Evolutionary conservation across 257 asterid species (phyloP), one percentile per base, ranked within the genome.

Genomic region (Solanum infundibuliforme): DNA sequence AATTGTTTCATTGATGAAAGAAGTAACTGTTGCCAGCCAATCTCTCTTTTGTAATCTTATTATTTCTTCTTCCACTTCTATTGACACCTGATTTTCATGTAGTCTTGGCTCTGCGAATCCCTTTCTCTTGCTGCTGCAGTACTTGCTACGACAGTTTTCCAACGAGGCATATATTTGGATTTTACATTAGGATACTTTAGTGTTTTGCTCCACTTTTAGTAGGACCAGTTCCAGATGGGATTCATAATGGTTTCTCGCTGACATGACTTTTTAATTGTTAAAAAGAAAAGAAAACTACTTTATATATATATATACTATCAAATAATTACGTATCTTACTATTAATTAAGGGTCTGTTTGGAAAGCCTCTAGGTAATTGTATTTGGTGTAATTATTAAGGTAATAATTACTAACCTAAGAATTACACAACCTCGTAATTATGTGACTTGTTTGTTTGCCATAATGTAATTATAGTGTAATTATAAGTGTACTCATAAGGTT

Each of bases 1-100:
- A 89, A 89, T 90, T 89, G 94, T 91, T 74, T 86, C 88, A 76
- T 83, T 88, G 92, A 85, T 87, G 91, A 88, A 20, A 92, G 12
- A 90, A 73, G 88, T 84, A 76, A 68, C 84, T 73, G 14, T 84
- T 5, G 38, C 76, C 13, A 25, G 79, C 79, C 86, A 55, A 16
- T 87, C 88, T 86, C 84, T 77, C 84, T 41, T 13, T 77, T 77
- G 25, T 77, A 43, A 39, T 77, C 38, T 43, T 77, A 27, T 23
- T 23, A 12, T 14, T 77, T 39, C 35, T 55, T 85, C 75, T 87
- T 74, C 84, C 74, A 83, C 62, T 25, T 35, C 13, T 72, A 46
- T 88, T 66, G 60, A 90, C 83, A 41, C 77, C 86, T 79, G 90
- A 87, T 55, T 86, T 29, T 77, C 65, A 25, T 41, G 65, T 7